Evolutionary conservation across 2,329 filamentous ascomycete genomes (phyloP), one percentile per base, ranked within the genome.

Genomic region (Fusarium haematococcum): DNA sequence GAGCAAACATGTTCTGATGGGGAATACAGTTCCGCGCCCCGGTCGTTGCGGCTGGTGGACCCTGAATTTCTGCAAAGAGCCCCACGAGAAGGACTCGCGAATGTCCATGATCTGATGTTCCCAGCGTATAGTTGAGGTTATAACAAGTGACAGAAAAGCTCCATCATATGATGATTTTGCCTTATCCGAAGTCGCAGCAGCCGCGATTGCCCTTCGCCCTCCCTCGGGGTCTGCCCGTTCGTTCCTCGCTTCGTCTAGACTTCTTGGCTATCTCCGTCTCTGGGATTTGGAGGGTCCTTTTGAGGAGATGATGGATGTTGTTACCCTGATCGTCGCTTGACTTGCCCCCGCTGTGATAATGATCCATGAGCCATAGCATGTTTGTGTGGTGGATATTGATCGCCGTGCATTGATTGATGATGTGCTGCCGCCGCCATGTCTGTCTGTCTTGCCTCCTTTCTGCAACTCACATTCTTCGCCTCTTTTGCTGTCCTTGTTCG

Each of bases 51-150:
- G 37, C 35, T 61, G 25, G 58, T 30, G 35, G 54, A 65, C 60
- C 32, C 59, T 63, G 54, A 37, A 23, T 58, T 57, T 58, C 61
- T 58, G 48, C 43, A 35, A 35, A 60, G 57, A 41, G 69, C 43
- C 69, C 70, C 70, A 62, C 68, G 64, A 63, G 37, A 58, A 50
- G 50, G 57, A 33, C 30, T 56, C 32, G 45, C 52, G 43, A 48
- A 18, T 39, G 13, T 30, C 16, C 33, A 75, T 75, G 72, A 75
- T 75, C 72, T 75, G 72, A 74, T 72, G 30, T 32, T 39, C 25
- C 4, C 18, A 30, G 10, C 56, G 59, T 32, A 57, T 37, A 41
- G 37, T 50, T 65, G 62, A 70, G 57, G 57, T 43, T 63, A 73
- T 73, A 61, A 59, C 58, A 41, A 68, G 71, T 61, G 67, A 52